A percentile compares a stretch with the other conserved stretches of the same genome.
Evolutionary conservation across 768 basidiomycete genomes (phyloP).

Genomic region (Termitomyces heimii): DNA sequence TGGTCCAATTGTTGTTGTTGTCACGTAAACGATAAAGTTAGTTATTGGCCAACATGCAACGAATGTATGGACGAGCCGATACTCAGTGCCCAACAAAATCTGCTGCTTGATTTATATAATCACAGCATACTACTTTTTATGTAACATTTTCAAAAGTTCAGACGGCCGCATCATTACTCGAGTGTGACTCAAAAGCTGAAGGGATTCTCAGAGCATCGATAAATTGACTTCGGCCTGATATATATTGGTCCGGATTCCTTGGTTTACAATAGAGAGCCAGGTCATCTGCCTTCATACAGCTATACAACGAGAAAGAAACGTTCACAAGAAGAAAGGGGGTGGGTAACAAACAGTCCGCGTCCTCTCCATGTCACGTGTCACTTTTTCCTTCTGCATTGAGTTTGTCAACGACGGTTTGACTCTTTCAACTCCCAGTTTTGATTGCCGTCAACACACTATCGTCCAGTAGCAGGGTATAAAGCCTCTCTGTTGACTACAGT

Average conservation of each 20-base stretch:
- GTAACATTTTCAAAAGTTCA: too few species aligned
- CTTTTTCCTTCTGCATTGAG: constrained; percentile 3
- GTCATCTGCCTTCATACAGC: background rate
- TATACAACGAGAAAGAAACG: background rate
- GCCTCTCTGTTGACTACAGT: constrained; percentile 4
- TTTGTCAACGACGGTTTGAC: constrained; percentile 2
- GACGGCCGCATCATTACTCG: constrained; percentile 18
- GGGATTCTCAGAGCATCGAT: background rate
- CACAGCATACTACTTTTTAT: too few species aligned
- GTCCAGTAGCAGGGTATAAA: constrained; percentile 5
- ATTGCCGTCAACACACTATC: constrained; percentile 3
- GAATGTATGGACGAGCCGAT: constrained; percentile 17
- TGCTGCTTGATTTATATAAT: too few species aligned
- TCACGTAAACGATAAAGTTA: constrained; percentile 3
- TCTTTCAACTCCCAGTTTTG: constrained; percentile 6
- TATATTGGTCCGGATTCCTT: background rate
- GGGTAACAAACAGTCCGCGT: too few species aligned
- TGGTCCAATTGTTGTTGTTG: too few species aligned
- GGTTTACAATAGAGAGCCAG: background rate
- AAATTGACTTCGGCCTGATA: background rate
- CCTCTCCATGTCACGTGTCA: constrained; percentile 9
- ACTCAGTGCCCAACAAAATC: constrained; percentile 12
- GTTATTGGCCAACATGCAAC: constrained; percentile 13
- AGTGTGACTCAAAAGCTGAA: constrained; percentile 5
- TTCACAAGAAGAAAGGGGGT: too few species aligned